Conservation (phyloP, 495 filamentous ascomycete species). For the Penicillium canescens region DNA sequence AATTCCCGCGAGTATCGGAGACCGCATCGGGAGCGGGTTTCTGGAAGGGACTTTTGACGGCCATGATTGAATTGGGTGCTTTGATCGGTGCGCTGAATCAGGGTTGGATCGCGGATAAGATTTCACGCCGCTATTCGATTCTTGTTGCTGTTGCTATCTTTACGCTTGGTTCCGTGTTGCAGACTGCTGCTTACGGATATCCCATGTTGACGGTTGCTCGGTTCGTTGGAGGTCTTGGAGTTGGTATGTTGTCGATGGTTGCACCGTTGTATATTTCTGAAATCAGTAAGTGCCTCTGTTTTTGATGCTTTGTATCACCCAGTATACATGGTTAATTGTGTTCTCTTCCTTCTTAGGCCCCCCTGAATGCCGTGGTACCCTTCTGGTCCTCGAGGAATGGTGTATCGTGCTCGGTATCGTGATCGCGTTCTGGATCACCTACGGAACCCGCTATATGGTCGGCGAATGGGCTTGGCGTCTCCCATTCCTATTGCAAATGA, state of each 20-base stretch:
- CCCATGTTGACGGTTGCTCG: conserved; percentile 59
- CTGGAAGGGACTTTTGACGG: conserved; percentile 60
- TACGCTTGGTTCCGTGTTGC: conserved; percentile 53
- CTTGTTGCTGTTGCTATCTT: conserved; percentile 58
- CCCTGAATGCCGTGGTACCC: conserved; percentile 52
- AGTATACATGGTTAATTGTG: conserved; percentile 1
- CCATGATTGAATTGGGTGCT: conserved; percentile 61
- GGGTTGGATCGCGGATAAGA: conserved; percentile 60
- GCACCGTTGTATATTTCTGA: conserved; percentile 58
- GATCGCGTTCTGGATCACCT: conserved; percentile 59
- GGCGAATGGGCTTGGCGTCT: conserved; percentile 53
- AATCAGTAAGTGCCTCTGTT: conserved; percentile 35
- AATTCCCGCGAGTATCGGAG: conserved; percentile 47
- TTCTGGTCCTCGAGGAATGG: conserved; percentile 57
- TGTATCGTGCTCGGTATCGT: conserved; percentile 57
- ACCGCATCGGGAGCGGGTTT: conserved; percentile 48
- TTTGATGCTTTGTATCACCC: neutral
- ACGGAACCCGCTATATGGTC: conserved; percentile 52
- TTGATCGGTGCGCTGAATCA: conserved; percentile 56
- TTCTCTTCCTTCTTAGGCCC: conserved; percentile 30
- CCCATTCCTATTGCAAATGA: conserved; percentile 51
- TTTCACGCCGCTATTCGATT: conserved; percentile 58
- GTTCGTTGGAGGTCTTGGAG: conserved; percentile 61
- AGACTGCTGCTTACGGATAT: conserved; percentile 55
- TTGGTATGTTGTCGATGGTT: conserved; percentile 58